phyloP scores from a whole-genome alignment of 192 early-diverging fungal genomes.

The Coemansia sp. region DNA sequence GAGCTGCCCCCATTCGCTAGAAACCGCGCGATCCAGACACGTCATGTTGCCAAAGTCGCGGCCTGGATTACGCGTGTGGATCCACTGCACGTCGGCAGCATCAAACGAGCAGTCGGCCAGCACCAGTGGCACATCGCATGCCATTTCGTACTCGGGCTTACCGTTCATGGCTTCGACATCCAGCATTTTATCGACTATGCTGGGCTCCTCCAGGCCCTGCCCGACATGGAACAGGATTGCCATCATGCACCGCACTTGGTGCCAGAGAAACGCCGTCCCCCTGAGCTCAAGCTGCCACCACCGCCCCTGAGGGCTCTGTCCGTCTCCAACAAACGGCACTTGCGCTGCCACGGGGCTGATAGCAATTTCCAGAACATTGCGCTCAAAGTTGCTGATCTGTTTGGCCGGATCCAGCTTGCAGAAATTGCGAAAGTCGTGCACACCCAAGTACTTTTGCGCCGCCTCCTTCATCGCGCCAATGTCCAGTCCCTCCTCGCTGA shows the following conservation, averaged over 20 bases:
- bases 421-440: slow-evolving; percentile 93
- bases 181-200: slow-evolving; percentile 64
- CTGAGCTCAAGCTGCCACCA: slow-evolving; percentile 69
- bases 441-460: slow-evolving; percentile 66
- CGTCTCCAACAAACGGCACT: slow-evolving; percentile 30
- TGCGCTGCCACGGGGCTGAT: slow-evolving; percentile 53
- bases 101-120: slow-evolving; percentile 82
- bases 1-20: slow-evolving; percentile 26
- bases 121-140: slow-evolving; percentile 83
- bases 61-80: slow-evolving; percentile 42
- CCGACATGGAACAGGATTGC: slow-evolving; percentile 83
- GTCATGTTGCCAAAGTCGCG: slow-evolving; percentile 28
- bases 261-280: slow-evolving; percentile 94
- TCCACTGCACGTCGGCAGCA: slow-evolving; percentile 57
- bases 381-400: slow-evolving; percentile 73
- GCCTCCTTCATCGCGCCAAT: slow-evolving; percentile 75
- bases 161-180: slow-evolving; percentile 63
- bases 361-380: slow-evolving; percentile 63
- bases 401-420: slow-evolving; percentile 91
- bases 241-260: slow-evolving; percentile 98
- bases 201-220: slow-evolving; percentile 70
- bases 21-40: slow-evolving; percentile 21
- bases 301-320: slow-evolving; percentile 7
- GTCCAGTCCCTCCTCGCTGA: slow-evolving; percentile 62
- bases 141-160: slow-evolving; percentile 91